Evolutionary conservation across 2,329 filamentous ascomycete species (phyloP), one percentile per base, ranked within the genome.

Genomic region (Penicillium rolfsii): DNA sequence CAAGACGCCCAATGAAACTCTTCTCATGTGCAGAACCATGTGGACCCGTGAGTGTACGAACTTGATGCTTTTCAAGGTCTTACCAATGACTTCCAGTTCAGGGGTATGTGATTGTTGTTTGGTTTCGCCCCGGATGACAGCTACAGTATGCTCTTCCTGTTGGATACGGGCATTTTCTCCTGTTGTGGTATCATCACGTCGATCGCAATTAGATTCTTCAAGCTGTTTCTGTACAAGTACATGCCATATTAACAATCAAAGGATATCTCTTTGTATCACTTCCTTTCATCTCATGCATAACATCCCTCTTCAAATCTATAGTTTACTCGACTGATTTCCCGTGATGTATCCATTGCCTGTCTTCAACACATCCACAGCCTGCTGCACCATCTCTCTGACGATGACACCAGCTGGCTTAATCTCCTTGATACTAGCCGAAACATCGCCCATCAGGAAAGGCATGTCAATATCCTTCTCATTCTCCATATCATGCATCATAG

Each of bases 391-490:
- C 67, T 96, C 92, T 62, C 88, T 85, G n/a, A 98, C 88, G 79
- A 98, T 97, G 65, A 89, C 84, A 50, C 81, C 85, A 0, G 94
- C 94, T 0, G 93, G 92, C 81, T 95, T 87, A 61, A 97, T 86
- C 67, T 89, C 87, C 36, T 80, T 77, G 59, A 97, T 91, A 1
- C 88, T 84, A 1, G 90, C 93, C 0, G 92, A 91, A 8, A 97
- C 93, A 80, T 97, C 92, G 1, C 94, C 94, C 94, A 97, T 97
- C 71, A 97, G 74, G 77, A 94, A 93, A 12, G 94, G 94, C 58
- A 90, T 81, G 72, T 97, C 94, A 12, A 96, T 81, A 43, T 97
- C 92, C 58, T 88, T 89, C 1, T 89, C 90, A 57, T 92, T 84
- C 53, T 96, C 91, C 71, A 97, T 81, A 73, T 98, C 94, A 72